phyloP scores from a whole-genome alignment of 2,329 filamentous ascomycete species.

The Lecanicillium sp. region DNA sequence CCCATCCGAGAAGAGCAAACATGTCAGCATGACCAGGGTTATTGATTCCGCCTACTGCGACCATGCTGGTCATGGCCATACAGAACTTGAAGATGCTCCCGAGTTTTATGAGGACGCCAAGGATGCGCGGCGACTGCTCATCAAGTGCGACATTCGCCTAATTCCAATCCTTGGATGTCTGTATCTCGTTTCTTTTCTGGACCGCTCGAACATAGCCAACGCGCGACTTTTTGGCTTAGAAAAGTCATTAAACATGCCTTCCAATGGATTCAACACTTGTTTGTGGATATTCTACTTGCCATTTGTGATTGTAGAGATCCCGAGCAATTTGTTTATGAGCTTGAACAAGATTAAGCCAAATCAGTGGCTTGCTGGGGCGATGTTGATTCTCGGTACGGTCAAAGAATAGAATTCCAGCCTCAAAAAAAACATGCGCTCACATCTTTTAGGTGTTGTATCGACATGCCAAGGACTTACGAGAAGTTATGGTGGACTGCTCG shows the following conservation, averaged over 20 bases:
- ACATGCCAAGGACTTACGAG: conserved; percentile 11
- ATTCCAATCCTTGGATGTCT: conserved; percentile 19
- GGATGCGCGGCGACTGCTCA: conserved; percentile 6
- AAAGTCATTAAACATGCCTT: conserved; percentile 31
- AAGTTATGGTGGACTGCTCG: conserved; percentile 8
- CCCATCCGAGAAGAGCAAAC: too few species aligned
- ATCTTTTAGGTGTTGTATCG: conserved; percentile 8
- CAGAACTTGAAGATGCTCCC: too few species aligned
- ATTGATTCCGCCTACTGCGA: too few species aligned
- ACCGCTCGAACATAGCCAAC: conserved; percentile 41
- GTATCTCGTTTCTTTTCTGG: conserved; percentile 48
- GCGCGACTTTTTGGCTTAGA: conserved; percentile 34
- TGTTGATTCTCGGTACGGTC: conserved; percentile 10
- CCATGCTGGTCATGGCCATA: too few species aligned
- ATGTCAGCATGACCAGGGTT: too few species aligned
- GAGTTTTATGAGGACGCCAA: conserved; percentile 7
- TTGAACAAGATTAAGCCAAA: conserved; percentile 11
- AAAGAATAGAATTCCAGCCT: too few species aligned
- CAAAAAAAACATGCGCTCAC: background rate
- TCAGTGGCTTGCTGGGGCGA: conserved; percentile 8
- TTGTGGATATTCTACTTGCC: conserved; percentile 56
- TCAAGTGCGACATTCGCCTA: conserved; percentile 10
- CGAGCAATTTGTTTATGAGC: conserved; percentile 38
- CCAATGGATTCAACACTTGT: conserved; percentile 34
- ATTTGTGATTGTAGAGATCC: conserved; percentile 52